These are phyloP conservation scores for Streptanthus diversifolius DNA, from an alignment of 345 rosid species.

Conservation along the genomic window DNA sequence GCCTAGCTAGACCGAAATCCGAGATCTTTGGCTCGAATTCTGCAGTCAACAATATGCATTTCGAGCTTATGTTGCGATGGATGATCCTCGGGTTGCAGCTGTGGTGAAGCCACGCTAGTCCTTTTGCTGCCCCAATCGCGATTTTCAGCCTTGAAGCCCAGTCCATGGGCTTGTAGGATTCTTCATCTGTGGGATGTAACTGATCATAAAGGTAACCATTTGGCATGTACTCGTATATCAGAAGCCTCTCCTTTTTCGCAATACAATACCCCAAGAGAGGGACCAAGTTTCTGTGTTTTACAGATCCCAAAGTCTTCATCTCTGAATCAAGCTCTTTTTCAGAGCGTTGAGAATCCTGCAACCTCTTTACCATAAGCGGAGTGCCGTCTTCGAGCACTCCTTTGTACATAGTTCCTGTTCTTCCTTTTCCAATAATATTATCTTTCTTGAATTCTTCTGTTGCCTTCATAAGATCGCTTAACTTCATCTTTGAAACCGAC, in stretches of 20 bases:
- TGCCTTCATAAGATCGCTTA: slow-evolving; percentile 86
- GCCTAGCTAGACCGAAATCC: slow-evolving; percentile 93
- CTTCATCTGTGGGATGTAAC: slow-evolving; percentile 49
- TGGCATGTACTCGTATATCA: slow-evolving; percentile 73
- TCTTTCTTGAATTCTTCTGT: slow-evolving; percentile 74
- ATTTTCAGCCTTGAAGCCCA: slow-evolving; percentile 89
- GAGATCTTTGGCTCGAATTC: slow-evolving; percentile 88
- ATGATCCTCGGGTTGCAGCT: slow-evolving; percentile 90
- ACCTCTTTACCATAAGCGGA: slow-evolving; percentile 77
- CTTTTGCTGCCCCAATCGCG: slow-evolving; percentile 74
- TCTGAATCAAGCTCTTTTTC: slow-evolving; percentile 76
- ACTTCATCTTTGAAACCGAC: slow-evolving; percentile 64
- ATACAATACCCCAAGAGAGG: slow-evolving; percentile 86
- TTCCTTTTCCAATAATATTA: slow-evolving; percentile 76
- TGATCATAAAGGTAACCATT: slow-evolving; percentile 66
- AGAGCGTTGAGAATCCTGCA: slow-evolving; percentile 83
- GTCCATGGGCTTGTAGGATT: slow-evolving; percentile 51
- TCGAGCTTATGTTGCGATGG: slow-evolving; percentile 93
- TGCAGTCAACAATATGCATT: slow-evolving; percentile 72
- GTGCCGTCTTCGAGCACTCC: slow-evolving; percentile 76
- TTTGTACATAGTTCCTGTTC: slow-evolving; percentile 81
- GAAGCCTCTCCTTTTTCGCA: slow-evolving; percentile 66
- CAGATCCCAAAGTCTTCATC: slow-evolving; percentile 82
- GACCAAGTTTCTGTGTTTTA: slow-evolving; percentile 73
- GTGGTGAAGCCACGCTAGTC: slow-evolving; percentile 96